Conservation (phyloP, 345 rosid species). For the Eucalyptus pumila region DNA sequence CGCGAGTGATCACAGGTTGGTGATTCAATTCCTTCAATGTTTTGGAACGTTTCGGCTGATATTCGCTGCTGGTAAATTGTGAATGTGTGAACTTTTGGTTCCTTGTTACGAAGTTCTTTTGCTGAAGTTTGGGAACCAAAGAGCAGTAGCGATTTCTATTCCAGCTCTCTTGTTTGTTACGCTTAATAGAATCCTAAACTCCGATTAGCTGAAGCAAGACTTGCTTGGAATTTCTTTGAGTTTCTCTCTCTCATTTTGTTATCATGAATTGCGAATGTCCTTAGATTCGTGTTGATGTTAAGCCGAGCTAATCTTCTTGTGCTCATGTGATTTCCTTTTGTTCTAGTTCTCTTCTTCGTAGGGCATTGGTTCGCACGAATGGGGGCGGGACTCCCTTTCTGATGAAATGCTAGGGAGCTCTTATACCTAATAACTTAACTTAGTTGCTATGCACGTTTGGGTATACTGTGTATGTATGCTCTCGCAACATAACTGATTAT, state of each 20-base stretch:
- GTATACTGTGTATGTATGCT: neutral
- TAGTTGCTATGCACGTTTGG: neutral
- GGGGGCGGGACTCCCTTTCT: neutral
- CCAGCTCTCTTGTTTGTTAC: neutral
- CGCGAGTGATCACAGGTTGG: constrained; percentile 12
- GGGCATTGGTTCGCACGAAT: neutral
- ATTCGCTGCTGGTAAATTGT: neutral
- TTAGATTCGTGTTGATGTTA: neutral
- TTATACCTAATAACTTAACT: neutral
- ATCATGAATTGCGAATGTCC: neutral
- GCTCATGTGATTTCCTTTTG: neutral
- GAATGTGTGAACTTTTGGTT: neutral
- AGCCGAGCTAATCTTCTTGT: neutral
- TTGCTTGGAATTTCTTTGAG: neutral
- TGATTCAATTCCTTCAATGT: neutral
- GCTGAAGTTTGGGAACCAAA: neutral
- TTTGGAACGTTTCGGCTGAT: neutral
- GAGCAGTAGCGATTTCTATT: neutral
- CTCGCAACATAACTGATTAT: neutral
- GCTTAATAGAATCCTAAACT: neutral
- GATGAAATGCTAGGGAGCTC: neutral
- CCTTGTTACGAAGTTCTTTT: neutral
- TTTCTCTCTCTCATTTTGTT: neutral
- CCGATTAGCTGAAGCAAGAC: neutral
- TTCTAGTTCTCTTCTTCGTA: neutral